Base-by-base conservation (phyloP, 2,329 filamentous ascomycete genomes). In the Exophiala viscosa region DNA sequence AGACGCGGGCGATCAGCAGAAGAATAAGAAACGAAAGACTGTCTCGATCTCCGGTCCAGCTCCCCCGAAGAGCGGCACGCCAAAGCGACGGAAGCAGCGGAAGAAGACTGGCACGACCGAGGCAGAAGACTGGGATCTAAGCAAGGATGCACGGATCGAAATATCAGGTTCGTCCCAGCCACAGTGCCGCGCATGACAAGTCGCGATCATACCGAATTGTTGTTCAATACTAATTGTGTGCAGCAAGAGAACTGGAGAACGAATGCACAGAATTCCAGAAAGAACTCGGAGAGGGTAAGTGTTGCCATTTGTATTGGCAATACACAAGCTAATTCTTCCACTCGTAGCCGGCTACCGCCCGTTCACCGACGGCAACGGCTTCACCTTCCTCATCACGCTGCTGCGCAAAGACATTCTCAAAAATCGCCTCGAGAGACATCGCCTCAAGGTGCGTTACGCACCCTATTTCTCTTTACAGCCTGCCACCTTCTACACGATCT, bases 341-440 rank as follows among this genome's bases (percentile, higher is more conserved):
- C 38, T 52, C 31, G 42, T 52, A 85, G 83, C 75, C 32, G 71
- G 81, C n/a, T 82, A 84, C 63, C 83, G 82, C 54, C 67, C 87
- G 55, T 90, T 86, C 67, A 70, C 68, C 14, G 88, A 93, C 65
- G 50, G 62, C 2, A 78, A 77, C 0, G 79, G 77, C 43, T 88
- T 89, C 65, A 67, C 73, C 3, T 90, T 89, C 69, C 76, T 84
- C 48, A 70, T 88, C 52, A 74, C 76, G 0, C 70, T 93, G 11
- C 76, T 76, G 2, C 80, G 86, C 28, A 65, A 64, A 64, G 79
- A 69, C 67, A 75, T 64, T 35, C 67, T 55, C 3, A 71, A 73
- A 9, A 78, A 78, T 35, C 64, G 69, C 0, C 79, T 80, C 39
- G 81, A 89, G 62, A 81, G 78, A 32, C 84, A 82, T 36, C 71